Evolutionary conservation across 2,329 filamentous ascomycete genomes (phyloP).

Genomic region (Leptographium radiaticola): DNA sequence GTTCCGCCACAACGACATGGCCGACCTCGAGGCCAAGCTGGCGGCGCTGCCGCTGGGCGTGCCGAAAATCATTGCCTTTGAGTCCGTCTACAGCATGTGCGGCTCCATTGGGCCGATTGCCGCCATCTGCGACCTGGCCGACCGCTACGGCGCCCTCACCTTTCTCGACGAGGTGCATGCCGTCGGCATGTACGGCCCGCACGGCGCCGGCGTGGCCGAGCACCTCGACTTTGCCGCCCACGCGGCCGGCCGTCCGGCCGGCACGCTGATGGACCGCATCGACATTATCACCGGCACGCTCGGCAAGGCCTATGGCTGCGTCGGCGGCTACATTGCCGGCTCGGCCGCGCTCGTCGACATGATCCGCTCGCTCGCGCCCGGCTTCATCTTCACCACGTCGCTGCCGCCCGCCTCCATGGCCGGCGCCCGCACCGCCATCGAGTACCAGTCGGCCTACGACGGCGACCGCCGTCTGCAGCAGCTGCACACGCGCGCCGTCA

Average conservation of each 20-base stretch:
- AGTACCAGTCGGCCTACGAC: slow-evolving; percentile 78
- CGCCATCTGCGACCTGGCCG: slow-evolving; percentile 87
- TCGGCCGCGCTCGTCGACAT: slow-evolving; percentile 78
- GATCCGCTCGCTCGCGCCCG: slow-evolving; percentile 85
- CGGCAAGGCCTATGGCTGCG: slow-evolving; percentile 94
- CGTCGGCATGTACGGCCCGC: slow-evolving; percentile 96
- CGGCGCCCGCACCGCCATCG: slow-evolving; percentile 78
- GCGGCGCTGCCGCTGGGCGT: slow-evolving; percentile 71
- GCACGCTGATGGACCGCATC: slow-evolving; percentile 87
- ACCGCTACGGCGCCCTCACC: slow-evolving; percentile 95
- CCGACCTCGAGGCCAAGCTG: slow-evolving; percentile 82
- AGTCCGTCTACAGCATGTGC: slow-evolving; percentile 99
- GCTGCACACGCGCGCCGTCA: slow-evolving; percentile 89
- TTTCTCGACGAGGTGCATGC: slow-evolving; percentile 98
- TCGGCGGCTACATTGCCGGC: slow-evolving; percentile 94
- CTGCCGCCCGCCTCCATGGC: slow-evolving; percentile 95
- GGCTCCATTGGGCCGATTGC: slow-evolving; percentile 93
- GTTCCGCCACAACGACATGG: slow-evolving; percentile 97
- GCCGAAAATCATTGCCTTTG: slow-evolving; percentile 97
- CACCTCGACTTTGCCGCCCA: slow-evolving; percentile 92
- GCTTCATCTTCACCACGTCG: slow-evolving; percentile 98
- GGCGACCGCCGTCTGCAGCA: slow-evolving; percentile 89
- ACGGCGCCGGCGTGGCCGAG: slow-evolving; percentile 90
- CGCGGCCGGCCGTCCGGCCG: slow-evolving; percentile 55
- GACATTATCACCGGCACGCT: slow-evolving; percentile 97